Evolutionary conservation across 2,329 filamentous ascomycete species (phyloP).

Genomic region (Emergomyces africanus): DNA sequence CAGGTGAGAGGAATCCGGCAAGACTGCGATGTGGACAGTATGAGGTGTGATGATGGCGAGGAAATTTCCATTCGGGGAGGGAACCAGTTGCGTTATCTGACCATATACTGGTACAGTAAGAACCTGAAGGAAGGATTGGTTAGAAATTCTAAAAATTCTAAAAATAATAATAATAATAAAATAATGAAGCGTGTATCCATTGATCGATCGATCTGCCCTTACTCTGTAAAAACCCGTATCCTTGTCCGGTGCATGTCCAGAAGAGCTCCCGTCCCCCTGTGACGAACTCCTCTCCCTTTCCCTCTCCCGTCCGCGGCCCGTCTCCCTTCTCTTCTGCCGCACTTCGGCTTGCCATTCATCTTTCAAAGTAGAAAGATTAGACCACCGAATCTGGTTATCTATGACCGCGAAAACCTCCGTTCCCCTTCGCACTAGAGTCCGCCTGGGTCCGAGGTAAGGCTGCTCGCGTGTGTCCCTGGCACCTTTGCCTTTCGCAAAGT

Average conservation of each 20-base stretch:
- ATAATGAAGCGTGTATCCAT: neutral
- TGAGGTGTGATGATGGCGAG: constrained; percentile 78
- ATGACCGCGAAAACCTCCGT: constrained; percentile 82
- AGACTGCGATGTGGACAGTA: constrained; percentile 74
- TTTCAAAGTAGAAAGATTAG: constrained; percentile 69
- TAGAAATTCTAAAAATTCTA: constrained; percentile 34
- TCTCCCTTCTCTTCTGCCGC: constrained; percentile 19
- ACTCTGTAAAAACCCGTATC: neutral
- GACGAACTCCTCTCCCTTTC: neutral
- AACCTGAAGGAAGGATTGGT: constrained; percentile 36
- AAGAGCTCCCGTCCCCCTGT: constrained; percentile 5
- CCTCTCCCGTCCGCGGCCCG: constrained; percentile 12
- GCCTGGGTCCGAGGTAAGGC: constrained; percentile 29
- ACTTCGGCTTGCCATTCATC: constrained; percentile 38
- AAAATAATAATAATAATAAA: too few relatives aligned
- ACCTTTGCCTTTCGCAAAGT: constrained; percentile 16
- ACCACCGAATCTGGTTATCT: constrained; percentile 85
- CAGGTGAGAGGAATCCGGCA: constrained; percentile 70
- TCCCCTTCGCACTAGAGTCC: constrained; percentile 65
- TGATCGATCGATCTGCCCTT: neutral
- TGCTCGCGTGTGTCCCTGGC: constrained; percentile 17
- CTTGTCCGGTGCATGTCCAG: neutral
- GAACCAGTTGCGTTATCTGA: constrained; percentile 70
- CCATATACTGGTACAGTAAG: constrained; percentile 68
- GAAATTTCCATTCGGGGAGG: constrained; percentile 70